A percentile compares a stretch with the other conserved stretches of the same genome.
phyloP scores from a whole-genome alignment of 2,329 filamentous ascomycete genomes.

The Calonectria ilicicola region DNA sequence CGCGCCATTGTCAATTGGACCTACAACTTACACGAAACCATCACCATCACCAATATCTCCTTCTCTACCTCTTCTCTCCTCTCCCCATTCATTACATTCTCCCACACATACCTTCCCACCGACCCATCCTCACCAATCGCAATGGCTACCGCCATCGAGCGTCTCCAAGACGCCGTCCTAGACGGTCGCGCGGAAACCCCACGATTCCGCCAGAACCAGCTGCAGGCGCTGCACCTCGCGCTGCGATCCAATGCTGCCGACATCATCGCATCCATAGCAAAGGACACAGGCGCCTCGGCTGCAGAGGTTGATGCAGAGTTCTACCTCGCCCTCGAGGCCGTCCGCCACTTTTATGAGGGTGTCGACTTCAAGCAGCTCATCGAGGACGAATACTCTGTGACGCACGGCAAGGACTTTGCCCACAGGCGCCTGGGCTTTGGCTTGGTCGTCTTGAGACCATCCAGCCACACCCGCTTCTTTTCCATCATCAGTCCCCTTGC shows the following conservation, averaged over 20 bases:
- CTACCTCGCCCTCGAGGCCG: conserved; percentile 34
- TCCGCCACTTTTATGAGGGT: conserved; percentile 25
- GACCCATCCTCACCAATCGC: neutral
- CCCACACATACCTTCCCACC: neutral
- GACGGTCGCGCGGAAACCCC: conserved; percentile 36
- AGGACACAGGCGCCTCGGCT: conserved; percentile 28
- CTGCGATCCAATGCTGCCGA: conserved; percentile 23
- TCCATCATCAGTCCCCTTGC: conserved; percentile 29
- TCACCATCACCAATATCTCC: neutral
- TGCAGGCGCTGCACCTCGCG: conserved; percentile 25
- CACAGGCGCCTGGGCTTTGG: conserved; percentile 27
- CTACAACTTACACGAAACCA: neutral
- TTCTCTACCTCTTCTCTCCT: too few species aligned
- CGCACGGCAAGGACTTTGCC: conserved; percentile 24
- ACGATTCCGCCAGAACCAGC: conserved; percentile 35
- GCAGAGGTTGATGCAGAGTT: conserved; percentile 38
- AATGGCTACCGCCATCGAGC: conserved; percentile 34
- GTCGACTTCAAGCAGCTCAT: conserved; percentile 27
- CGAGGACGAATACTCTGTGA: conserved; percentile 31
- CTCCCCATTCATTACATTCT: neutral
- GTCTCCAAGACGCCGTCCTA: conserved; percentile 32
- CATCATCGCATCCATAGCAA: conserved; percentile 35
- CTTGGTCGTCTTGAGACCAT: conserved; percentile 33
- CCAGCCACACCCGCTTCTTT: conserved; percentile 35
- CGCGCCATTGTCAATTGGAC: neutral